These are phyloP conservation scores for Serendipita indica DNA, from an alignment of 768 basidiomycete species.

Conservation along the genomic window DNA sequence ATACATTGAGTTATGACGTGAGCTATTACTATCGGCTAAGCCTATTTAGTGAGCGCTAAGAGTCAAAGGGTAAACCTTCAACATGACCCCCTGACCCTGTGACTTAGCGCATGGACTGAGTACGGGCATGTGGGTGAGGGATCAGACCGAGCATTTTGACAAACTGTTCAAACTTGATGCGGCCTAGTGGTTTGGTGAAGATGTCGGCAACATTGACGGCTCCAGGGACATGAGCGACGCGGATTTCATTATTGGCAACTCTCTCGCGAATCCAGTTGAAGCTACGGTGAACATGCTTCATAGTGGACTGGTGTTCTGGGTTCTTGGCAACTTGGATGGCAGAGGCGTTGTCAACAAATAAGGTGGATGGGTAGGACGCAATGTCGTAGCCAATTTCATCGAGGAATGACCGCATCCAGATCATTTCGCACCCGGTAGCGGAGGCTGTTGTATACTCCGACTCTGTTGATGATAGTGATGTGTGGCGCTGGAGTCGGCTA, in stretches of 20 bases:
- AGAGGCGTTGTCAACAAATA: slow-evolving; percentile 26
- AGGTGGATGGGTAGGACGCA: slow-evolving; percentile 15
- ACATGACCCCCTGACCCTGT: too few relatives aligned
- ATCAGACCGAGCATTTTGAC: neutral
- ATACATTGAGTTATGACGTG: too few relatives aligned
- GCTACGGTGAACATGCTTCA: slow-evolving; percentile 23
- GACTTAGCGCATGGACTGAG: too few relatives aligned
- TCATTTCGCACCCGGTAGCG: slow-evolving; percentile 15
- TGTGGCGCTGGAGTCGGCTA: slow-evolving; percentile 24
- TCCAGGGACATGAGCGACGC: neutral
- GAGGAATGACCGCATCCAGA: slow-evolving; percentile 17
- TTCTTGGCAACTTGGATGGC: slow-evolving; percentile 21
- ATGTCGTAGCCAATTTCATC: slow-evolving; percentile 13
- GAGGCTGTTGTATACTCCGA: slow-evolving; percentile 19
- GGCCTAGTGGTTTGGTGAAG: neutral
- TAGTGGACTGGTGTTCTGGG: slow-evolving; percentile 20
- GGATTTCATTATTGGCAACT: neutral
- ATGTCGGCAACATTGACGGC: slow-evolving; percentile 2
- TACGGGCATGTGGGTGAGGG: too few relatives aligned
- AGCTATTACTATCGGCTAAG: too few relatives aligned
- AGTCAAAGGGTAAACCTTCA: too few relatives aligned
- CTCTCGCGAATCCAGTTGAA: slow-evolving; percentile 19
- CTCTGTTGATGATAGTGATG: slow-evolving; percentile 23
- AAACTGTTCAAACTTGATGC: slow-evolving; percentile 1
- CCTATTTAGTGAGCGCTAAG: too few relatives aligned